Percentiles rank a stretch among this genome's conserved stretches.
phyloP scores from a whole-genome alignment of 73 alveolate species.

The Paramecium biaurelia region DNA sequence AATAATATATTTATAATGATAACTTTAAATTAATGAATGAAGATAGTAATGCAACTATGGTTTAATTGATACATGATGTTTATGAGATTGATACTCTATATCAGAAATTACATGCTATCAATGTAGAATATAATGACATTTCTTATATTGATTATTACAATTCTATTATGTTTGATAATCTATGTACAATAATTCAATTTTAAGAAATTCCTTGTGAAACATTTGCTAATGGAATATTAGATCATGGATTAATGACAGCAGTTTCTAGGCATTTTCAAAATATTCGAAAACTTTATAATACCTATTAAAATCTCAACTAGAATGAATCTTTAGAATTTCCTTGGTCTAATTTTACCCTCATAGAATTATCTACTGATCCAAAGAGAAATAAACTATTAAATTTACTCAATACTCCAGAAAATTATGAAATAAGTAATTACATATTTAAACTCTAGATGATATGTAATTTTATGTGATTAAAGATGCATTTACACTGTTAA shows the following conservation, averaged over 20 bases:
- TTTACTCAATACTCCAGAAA: background rate
- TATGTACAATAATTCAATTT: background rate
- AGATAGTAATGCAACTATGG: background rate
- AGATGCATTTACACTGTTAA: background rate
- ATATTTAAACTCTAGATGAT: background rate
- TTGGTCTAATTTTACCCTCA: background rate
- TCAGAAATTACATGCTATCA: conserved; percentile 35
- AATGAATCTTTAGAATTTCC: background rate
- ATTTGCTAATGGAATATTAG: conserved; percentile 25
- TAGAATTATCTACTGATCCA: background rate
- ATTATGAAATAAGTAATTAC: conserved; percentile 17
- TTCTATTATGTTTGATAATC: conserved; percentile 17
- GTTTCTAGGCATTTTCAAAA: conserved; percentile 36
- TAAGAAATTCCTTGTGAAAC: background rate
- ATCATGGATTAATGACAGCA: conserved; percentile 45
- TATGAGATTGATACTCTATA: conserved; percentile 22
- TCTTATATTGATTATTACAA: conserved; percentile 34
- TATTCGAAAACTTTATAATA: conserved; percentile 2
- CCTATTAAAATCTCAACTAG: background rate
- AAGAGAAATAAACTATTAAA: background rate
- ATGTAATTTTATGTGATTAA: background rate
- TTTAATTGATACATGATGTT: background rate
- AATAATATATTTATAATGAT: background rate
- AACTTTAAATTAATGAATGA: background rate
- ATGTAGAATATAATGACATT: conserved; percentile 1